Evolutionary conservation across 2,329 filamentous ascomycete species (phyloP).

Genomic region (Aspergillus alliaceus): DNA sequence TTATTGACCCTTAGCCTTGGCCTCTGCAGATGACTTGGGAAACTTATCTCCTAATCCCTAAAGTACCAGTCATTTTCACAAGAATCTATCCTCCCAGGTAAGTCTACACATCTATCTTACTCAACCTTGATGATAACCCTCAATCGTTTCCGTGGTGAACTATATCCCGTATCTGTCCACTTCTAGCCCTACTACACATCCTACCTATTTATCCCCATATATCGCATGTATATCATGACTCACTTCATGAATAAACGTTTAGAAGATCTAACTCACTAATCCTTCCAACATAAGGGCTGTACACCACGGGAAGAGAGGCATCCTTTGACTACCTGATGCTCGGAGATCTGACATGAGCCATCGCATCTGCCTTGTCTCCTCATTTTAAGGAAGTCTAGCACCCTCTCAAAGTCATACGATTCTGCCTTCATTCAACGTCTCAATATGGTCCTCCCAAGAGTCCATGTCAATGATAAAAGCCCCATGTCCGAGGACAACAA

Average conservation of each 20-base stretch:
- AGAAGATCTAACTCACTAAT: too few species aligned
- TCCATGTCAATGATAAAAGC: slow-evolving; percentile 22
- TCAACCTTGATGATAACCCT: not conserved
- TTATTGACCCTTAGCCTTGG: not conserved
- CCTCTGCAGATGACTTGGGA: not conserved
- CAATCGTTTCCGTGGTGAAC: not conserved
- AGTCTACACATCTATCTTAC: not conserved
- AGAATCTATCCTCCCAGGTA: not conserved
- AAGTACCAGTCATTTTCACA: not conserved
- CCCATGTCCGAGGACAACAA: slow-evolving; percentile 17
- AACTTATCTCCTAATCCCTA: not conserved
- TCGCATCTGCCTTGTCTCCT: not conserved
- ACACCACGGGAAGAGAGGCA: not conserved
- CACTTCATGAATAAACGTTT: too few species aligned
- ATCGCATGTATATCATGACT: not conserved
- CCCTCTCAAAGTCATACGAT: not conserved
- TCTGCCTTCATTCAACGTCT: not conserved
- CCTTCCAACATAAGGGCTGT: not conserved
- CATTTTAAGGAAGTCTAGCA: not conserved
- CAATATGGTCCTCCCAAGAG: slow-evolving; percentile 22
- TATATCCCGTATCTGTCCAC: not conserved
- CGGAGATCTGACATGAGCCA: not conserved
- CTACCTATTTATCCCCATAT: not conserved
- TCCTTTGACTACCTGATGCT: not conserved
- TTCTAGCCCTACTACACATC: not conserved